Percentiles rank a stretch among this genome's conserved stretches.
Conservation (phyloP, 208 protist species). For the Wallacemonas rigidus region DNA sequence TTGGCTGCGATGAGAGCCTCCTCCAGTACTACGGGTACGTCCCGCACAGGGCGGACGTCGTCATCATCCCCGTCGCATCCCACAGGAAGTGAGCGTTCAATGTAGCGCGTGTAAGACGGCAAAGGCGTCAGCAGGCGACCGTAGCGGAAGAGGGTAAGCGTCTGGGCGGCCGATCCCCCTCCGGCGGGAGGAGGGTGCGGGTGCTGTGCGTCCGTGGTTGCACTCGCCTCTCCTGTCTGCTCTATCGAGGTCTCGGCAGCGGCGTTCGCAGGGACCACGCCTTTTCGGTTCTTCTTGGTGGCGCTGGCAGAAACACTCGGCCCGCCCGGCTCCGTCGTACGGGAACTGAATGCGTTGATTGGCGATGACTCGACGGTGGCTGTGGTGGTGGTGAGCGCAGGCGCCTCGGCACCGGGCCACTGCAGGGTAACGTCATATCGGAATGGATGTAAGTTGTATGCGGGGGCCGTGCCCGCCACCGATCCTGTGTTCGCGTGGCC, state of each 20-base stretch:
- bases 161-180: neutral
- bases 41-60: constrained; percentile 54
- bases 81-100: constrained; percentile 44
- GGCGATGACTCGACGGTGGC: neutral
- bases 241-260: neutral
- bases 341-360: neutral
- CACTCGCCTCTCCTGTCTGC: neutral
- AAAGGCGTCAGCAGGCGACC: constrained; percentile 60
- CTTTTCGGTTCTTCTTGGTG: constrained; percentile 1
- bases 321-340: neutral
- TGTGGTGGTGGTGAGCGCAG: neutral
- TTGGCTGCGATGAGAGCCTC: constrained; percentile 30
- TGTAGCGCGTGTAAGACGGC: constrained; percentile 63
- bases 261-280: neutral
- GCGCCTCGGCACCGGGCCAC: neutral
- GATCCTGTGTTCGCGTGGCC: constrained; percentile 1
- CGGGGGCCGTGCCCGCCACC: constrained; percentile 26
- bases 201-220: neutral
- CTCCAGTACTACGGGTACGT: constrained; percentile 51
- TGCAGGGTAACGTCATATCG: constrained; percentile 48
- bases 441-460: constrained; percentile 53
- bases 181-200: neutral
- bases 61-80: constrained; percentile 39
- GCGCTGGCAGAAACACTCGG: neutral
- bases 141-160: constrained; percentile 38